phyloP scores from a whole-genome alignment of 2,329 filamentous ascomycete species.

The Penicillium expansum region DNA sequence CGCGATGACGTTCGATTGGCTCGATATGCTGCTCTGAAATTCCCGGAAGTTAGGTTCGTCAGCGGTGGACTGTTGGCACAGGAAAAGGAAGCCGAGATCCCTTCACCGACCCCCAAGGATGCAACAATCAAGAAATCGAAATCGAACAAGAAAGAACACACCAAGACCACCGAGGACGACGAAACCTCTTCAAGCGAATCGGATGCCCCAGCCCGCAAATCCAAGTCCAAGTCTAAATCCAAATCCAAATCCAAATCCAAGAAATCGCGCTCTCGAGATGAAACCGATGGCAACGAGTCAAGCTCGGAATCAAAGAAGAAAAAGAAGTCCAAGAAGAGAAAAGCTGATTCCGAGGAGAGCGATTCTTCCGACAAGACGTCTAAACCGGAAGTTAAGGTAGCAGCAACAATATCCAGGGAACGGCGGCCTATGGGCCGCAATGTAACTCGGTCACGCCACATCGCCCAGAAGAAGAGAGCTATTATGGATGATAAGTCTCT shows the following conservation, averaged over 20 bases:
- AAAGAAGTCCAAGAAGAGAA: conserved; percentile 38
- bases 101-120: conserved; percentile 46
- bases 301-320: conserved; percentile 27
- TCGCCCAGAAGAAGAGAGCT: conserved; percentile 82
- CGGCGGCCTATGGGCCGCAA: conserved; percentile 59
- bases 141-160: conserved; percentile 17
- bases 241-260: conserved; percentile 26
- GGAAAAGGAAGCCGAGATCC: conserved; percentile 41
- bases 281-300: conserved; percentile 18
- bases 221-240: conserved; percentile 12
- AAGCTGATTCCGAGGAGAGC: conserved; percentile 30
- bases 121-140: conserved; percentile 51
- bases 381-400: conserved; percentile 14
- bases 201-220: conserved; percentile 8
- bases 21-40: conserved; percentile 71
- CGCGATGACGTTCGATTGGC: conserved; percentile 69
- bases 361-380: conserved; percentile 24
- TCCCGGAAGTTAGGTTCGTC: conserved; percentile 81
- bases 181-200: conserved; percentile 14
- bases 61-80: conserved; percentile 71
- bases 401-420: conserved; percentile 50
- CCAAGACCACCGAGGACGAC: conserved; percentile 1
- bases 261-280: conserved; percentile 18
- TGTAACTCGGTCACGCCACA: conserved; percentile 74
- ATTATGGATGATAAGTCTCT: conserved; percentile 76